phyloP scores from a whole-genome alignment of 1,139 yeast genomes.

The Zygoascus hellenicus region DNA sequence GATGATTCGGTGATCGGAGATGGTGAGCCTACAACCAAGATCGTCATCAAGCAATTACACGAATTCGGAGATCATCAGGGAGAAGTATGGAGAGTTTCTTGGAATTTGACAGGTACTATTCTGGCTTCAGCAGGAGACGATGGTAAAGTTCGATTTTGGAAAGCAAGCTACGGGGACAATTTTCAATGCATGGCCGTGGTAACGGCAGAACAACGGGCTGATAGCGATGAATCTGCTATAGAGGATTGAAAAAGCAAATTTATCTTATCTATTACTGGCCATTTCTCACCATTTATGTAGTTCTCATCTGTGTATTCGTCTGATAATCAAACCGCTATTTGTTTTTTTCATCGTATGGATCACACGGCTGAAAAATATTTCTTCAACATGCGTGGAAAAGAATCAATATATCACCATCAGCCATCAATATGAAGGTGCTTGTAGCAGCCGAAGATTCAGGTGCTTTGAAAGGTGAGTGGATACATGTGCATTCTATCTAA shows the following conservation, averaged over 20 bases:
- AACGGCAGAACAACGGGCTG: slow-evolving; percentile 48
- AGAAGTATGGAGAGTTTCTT: slow-evolving; percentile 93
- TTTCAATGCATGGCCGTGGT: slow-evolving; percentile 92
- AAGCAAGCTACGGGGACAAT: slow-evolving; percentile 74
- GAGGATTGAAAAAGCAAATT: not conserved
- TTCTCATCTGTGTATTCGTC: too few species aligned
- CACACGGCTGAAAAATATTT: not conserved
- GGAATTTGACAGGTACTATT: slow-evolving; percentile 88
- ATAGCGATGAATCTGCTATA: slow-evolving; percentile 27
- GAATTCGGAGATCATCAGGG: slow-evolving; percentile 71
- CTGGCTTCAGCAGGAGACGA: slow-evolving; percentile 94
- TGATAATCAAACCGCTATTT: too few species aligned
- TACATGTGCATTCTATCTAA: too few species aligned
- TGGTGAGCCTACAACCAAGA: slow-evolving; percentile 11
- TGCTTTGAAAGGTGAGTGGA: slow-evolving; percentile 28
- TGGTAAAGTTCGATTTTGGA: slow-evolving; percentile 88
- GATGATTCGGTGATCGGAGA: not conserved
- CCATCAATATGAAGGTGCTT: slow-evolving; percentile 31
- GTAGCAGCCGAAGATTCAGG: slow-evolving; percentile 37
- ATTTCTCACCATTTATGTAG: not conserved
- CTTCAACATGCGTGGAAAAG: too few species aligned
- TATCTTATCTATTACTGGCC: not conserved
- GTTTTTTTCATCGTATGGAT: not conserved
- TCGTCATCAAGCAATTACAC: slow-evolving; percentile 45
- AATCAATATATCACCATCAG: not conserved